These are phyloP conservation scores for Oryza brachyantha DNA, from an alignment of 176 grass and related monocot genomes.

Conservation along the genomic window DNA sequence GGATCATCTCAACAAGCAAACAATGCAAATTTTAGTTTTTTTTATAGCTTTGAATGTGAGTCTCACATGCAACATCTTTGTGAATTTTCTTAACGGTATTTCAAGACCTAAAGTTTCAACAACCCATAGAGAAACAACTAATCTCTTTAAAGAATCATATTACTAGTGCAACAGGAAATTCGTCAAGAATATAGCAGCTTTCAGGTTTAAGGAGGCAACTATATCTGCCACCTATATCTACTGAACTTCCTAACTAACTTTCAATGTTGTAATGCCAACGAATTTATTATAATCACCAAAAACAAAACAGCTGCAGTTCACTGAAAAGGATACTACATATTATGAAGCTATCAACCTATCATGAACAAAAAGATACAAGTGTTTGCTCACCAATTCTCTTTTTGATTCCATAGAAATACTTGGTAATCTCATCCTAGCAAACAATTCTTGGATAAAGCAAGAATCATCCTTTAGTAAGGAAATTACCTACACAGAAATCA, in stretches of 20 bases:
- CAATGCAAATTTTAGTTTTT: background rate
- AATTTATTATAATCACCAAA: background rate
- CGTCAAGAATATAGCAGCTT: slow-evolving; percentile 2
- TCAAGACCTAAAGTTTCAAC: slow-evolving; percentile 17
- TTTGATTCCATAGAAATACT: slow-evolving; percentile 63
- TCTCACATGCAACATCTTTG: background rate
- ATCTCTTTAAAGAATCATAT: slow-evolving; percentile 6
- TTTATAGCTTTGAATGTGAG: background rate
- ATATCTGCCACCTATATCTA: background rate
- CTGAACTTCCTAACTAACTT: slow-evolving; percentile 20
- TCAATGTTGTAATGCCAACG: background rate
- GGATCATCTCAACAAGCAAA: slow-evolving; percentile 23
- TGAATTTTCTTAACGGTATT: slow-evolving; percentile 16
- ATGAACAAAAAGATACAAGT: slow-evolving; percentile 26
- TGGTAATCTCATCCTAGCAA: slow-evolving; percentile 76
- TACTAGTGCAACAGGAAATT: slow-evolving; percentile 11
- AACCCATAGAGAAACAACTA: slow-evolving; percentile 5
- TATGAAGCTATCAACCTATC: background rate
- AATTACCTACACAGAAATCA: slow-evolving; percentile 74
- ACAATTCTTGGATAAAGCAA: slow-evolving; percentile 90
- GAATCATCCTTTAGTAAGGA: slow-evolving; percentile 94
- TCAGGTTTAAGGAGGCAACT: background rate
- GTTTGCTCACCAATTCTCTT: slow-evolving; percentile 71
- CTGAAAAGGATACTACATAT: slow-evolving; percentile 27
- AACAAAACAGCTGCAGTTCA: background rate